A percentile compares a stretch with the other conserved stretches of the same genome.
Evolutionary conservation across 2,329 filamentous ascomycete species (phyloP).

Genomic region (Nothomitra cinnamomea): DNA sequence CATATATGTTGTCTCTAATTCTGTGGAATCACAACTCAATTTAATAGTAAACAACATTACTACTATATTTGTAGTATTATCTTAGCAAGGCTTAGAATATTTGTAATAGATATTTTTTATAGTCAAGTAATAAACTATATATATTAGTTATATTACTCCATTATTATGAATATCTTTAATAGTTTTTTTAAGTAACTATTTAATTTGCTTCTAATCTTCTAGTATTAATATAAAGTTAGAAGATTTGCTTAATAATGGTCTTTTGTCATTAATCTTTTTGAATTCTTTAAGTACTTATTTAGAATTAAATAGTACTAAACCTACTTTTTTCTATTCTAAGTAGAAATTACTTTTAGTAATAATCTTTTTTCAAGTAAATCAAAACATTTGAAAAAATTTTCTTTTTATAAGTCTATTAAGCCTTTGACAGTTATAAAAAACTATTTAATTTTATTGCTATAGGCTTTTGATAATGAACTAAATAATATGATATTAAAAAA

Average conservation of each 20-base stretch:
- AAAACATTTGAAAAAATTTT: background rate
- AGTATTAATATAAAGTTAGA: background rate
- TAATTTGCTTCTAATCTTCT: background rate
- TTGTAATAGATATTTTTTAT: too few relatives aligned
- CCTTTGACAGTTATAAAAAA: background rate
- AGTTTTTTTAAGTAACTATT: background rate
- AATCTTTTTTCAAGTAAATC: background rate
- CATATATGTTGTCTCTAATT: too few relatives aligned
- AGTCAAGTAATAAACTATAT: too few relatives aligned
- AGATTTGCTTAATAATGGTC: background rate
- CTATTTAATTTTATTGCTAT: background rate
- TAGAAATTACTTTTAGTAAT: background rate
- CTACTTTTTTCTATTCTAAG: background rate
- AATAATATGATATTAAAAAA: background rate
- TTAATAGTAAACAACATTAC: too few relatives aligned
- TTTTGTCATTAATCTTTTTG: background rate
- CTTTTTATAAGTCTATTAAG: background rate
- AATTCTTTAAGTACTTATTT: background rate
- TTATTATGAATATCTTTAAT: background rate
- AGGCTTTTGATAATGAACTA: background rate
- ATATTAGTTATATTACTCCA: background rate
- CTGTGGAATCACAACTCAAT: too few relatives aligned
- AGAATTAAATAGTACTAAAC: background rate
- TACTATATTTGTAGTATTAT: too few relatives aligned
- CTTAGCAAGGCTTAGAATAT: too few relatives aligned